phyloP scores from a whole-genome alignment of 345 rosid genomes.

The Ricinus communis region DNA sequence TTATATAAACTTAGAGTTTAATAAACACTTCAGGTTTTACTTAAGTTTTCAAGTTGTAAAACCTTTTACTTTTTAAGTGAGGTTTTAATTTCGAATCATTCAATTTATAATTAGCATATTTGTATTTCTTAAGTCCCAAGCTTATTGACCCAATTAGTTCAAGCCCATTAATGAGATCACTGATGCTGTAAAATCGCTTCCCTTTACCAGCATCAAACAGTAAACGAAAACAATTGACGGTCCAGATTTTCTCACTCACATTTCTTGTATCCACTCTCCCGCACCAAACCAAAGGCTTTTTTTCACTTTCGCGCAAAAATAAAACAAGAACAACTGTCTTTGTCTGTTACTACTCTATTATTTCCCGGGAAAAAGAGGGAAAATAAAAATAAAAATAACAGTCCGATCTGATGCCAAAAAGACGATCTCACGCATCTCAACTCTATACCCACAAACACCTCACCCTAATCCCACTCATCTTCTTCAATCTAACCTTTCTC shows the following conservation, averaged over 20 bases:
- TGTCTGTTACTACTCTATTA: neutral
- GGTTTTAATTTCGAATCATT: too few species aligned
- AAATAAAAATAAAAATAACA: constrained; percentile 4
- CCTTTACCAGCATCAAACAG: too few species aligned
- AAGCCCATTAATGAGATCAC: too few species aligned
- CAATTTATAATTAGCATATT: too few species aligned
- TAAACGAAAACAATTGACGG: neutral
- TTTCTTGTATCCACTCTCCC: neutral
- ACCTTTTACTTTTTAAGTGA: too few species aligned
- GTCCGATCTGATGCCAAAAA: neutral
- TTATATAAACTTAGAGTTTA: too few species aligned
- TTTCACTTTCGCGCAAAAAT: neutral
- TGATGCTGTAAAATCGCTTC: too few species aligned
- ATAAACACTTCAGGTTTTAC: too few species aligned
- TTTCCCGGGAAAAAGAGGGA: constrained; percentile 15
- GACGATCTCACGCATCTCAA: neutral
- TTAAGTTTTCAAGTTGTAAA: too few species aligned
- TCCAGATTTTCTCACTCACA: neutral
- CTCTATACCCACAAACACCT: constrained; percentile 8
- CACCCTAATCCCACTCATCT: neutral
- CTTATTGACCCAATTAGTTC: neutral
- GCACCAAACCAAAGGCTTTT: neutral
- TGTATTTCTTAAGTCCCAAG: neutral
- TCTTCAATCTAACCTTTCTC: constrained; percentile 12
- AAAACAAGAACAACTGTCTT: neutral